These are phyloP conservation scores for Monosporascus sp. DNA, from an alignment of 2,329 filamentous ascomycete species.

Conservation along the genomic window DNA sequence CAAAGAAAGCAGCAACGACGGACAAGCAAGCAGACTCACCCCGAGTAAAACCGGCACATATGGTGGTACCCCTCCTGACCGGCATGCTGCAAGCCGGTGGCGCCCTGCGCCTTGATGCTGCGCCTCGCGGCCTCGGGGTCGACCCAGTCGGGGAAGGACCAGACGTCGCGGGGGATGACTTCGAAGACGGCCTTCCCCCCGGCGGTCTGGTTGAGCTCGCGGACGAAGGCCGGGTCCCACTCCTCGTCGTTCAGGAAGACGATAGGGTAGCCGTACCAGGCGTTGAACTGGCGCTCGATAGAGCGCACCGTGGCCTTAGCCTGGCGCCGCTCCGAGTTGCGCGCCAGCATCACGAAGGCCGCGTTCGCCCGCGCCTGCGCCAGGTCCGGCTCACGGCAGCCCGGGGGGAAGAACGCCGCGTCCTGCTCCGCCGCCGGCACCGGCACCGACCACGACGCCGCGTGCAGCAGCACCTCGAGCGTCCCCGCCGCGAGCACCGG, in stretches of 20 bases:
- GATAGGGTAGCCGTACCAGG: constrained; percentile 41
- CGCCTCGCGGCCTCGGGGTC: constrained; percentile 25
- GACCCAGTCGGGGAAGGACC: constrained; percentile 34
- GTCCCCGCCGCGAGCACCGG: constrained; percentile 24
- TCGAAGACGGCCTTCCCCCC: constrained; percentile 36
- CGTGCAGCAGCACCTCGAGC: constrained; percentile 31
- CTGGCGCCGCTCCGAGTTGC: constrained; percentile 36
- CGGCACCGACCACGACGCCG: constrained; percentile 28
- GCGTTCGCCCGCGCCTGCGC: constrained; percentile 35
- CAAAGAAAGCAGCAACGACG: not conserved
- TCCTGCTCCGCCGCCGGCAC: constrained; percentile 32
- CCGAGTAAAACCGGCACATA: constrained; percentile 40
- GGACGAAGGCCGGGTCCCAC: constrained; percentile 34
- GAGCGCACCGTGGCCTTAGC: constrained; percentile 34
- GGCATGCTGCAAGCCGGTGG: constrained; percentile 30
- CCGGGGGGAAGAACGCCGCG: constrained; percentile 31
- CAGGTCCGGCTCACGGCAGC: constrained; percentile 34
- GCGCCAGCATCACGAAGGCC: constrained; percentile 40
- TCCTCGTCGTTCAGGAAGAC: constrained; percentile 42
- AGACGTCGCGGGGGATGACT: constrained; percentile 33
- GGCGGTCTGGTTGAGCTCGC: constrained; percentile 30
- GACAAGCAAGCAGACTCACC: constrained; percentile 25
- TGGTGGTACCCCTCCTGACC: constrained; percentile 37
- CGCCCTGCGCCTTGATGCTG: constrained; percentile 29
- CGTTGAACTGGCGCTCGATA: constrained; percentile 40